Evolutionary conservation across 176 grass and related monocot species (phyloP), one percentile per base, ranked within the genome.

Genomic region (Oryza australiensis): DNA sequence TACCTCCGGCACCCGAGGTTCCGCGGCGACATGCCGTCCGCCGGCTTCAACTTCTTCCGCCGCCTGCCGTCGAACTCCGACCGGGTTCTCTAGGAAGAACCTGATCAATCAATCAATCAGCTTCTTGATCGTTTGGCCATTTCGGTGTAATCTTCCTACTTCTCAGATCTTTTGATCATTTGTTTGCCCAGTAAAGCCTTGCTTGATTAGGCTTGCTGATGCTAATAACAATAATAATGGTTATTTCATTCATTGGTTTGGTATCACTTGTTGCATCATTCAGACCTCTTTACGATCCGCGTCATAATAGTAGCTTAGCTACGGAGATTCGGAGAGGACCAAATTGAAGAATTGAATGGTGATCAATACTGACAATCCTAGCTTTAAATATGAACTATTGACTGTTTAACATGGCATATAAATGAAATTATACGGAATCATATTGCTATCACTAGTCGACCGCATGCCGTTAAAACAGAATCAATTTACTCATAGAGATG

Each of bases 21-120:
- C 89, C 89, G 93, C 73, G 91, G 87, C 67, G 96, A 99, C 80
- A 95, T 99, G 93, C 96, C 96, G 2, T 92, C 96, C 24, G 79
- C 89, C 16, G 85, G 76, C 3, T 95, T 99, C 83, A 99, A 99
- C 88, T 99, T 99, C 79, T 99, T 99, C 89, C 89, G 93, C 40
- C 90, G 96, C 24, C 65, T 99, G 34, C 96, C 96, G 22, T 93
- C 96, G 14, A 55, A 90, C 27, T 92, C 96, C 59, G 96, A 99
- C 70, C 67, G 93, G 59, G 85, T 99, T 29, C 83, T 99, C 26
- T 97, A 97, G 79, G 62, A 72, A 49, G 18, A 18, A 33, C 63
- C 72, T 62, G 38, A 70, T 87, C 73, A 63, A 80, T 83, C 62
- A 29, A 45, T 9, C 18, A 55, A 51, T 59, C 64, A 30, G 29